phyloP scores from a whole-genome alignment of 176 grass and related monocot genomes.

The Otatea glauca region DNA sequence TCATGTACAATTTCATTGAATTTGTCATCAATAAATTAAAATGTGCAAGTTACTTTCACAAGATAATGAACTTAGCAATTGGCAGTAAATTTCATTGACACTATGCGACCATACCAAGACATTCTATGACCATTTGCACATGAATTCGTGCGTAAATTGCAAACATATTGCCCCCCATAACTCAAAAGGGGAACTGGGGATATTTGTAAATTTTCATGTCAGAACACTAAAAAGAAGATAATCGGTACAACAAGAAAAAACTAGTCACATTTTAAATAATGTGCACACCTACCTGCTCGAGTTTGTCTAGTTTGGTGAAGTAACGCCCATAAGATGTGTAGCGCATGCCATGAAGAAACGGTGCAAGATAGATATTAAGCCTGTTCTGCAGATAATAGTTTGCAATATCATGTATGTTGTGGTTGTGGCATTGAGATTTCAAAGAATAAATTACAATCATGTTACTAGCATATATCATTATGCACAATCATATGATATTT shows the following conservation, averaged over 20 bases:
- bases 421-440: not conserved
- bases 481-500: not conserved
- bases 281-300: conserved; percentile 48
- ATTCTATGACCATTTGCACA: not conserved
- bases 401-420: conserved; percentile 7
- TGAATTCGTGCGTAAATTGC: not conserved
- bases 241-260: conserved; percentile 8
- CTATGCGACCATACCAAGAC: not conserved
- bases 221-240: conserved; percentile 26
- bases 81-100: not conserved
- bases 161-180: not conserved
- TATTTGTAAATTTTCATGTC: conserved; percentile 20
- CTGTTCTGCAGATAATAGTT: conserved; percentile 55
- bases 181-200: not conserved
- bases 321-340: conserved; percentile 84
- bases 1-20: not conserved
- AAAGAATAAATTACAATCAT: not conserved
- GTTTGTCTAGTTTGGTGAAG: conserved; percentile 73
- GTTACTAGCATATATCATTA: conserved; percentile 9
- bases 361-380: conserved; percentile 61
- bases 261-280: conserved; percentile 18
- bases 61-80: not conserved
- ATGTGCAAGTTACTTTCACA: not conserved
- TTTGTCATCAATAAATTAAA: not conserved
- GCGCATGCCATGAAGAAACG: conserved; percentile 76